Evolutionary conservation across 208 protist genomes (phyloP), one percentile per base, ranked within the genome.

Genomic region (Wallacemonas sp.): DNA sequence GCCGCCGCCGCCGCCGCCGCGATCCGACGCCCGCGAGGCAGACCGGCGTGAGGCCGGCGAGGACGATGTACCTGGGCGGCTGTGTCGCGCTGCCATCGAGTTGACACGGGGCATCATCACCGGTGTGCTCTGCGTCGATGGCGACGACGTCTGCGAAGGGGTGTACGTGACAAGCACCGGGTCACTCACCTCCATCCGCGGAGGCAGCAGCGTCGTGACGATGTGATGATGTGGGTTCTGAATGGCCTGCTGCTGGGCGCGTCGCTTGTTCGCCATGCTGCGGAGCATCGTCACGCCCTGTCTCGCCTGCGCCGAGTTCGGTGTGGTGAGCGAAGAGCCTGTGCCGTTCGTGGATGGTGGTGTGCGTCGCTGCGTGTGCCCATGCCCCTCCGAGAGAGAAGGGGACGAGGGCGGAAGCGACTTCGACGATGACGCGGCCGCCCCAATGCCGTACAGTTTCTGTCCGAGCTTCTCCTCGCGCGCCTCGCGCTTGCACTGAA

Each of bases 141-240:
- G 14, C 36, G 36, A 41, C 6, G 36, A 41, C 9, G 14, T 14
- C 9, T 41, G 9, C 9, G 6, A 6, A 41, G 36, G 36, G 36
- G 14, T 14, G n/a, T n/a, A n/a, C n/a, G n/a, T n/a, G 14, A 26
- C 36, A n/a, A 30, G 8, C 2, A 41, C 60, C 9, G 16, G 55
- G 46, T 70, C 71, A 12, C 49, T 41, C 38, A 89, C 65, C 60
- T 87, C 76, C 8, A 92, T 68, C 2, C 48, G 69, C 6, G 55
- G 70, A 27, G 82, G 86, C 38, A 92, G 68, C 52, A 83, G 55
- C 6, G 83, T 89, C 3, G 83, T 92, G 19, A 92, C 86, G 9
- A 92, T 71, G 14, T 39, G 52, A 21, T 58, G 52, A 8, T 41
- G 52, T 24, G 52, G 26, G 30, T 58, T 16, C 16, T 58, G 52